Conservation (phyloP, 2,329 filamentous ascomycete genomes). For the Talaromyces verruculosus region DNA sequence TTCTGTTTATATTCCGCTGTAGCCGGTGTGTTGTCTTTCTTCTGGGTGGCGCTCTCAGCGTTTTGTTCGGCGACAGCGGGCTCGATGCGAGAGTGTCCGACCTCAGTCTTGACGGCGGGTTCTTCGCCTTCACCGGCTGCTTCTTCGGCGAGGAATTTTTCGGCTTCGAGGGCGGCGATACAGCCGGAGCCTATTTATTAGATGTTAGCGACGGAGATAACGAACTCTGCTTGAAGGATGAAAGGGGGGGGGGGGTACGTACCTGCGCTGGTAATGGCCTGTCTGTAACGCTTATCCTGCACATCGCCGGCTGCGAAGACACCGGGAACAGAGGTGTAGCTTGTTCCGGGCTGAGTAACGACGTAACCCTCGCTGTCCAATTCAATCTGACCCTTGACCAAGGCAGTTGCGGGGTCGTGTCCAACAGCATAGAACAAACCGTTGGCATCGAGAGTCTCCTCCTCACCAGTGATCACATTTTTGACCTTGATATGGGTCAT, state of each 20-base stretch:
- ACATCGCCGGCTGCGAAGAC: constrained; percentile 97
- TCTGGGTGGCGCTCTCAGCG: background rate
- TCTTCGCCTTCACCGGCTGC: constrained; percentile 54
- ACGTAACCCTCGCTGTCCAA: constrained; percentile 91
- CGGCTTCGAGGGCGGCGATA: constrained; percentile 91
- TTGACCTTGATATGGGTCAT: constrained; percentile 87
- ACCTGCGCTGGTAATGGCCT: constrained; percentile 97
- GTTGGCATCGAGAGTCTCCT: constrained; percentile 83
- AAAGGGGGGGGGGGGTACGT: constrained; percentile 42
- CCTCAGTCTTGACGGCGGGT: constrained; percentile 44
- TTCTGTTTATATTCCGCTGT: constrained; percentile 62
- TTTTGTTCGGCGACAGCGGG: constrained; percentile 24
- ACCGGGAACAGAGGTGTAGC: constrained; percentile 81
- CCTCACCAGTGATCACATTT: constrained; percentile 71
- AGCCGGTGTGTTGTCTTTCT: constrained; percentile 26
- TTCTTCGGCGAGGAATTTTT: constrained; percentile 82
- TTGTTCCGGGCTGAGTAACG: constrained; percentile 82
- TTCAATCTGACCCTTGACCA: constrained; percentile 87
- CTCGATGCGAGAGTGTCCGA: constrained; percentile 47
- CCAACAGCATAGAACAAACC: constrained; percentile 97
- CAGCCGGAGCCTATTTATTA: constrained; percentile 70
- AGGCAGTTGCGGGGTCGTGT: constrained; percentile 86
- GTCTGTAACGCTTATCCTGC: constrained; percentile 96
- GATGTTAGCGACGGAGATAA: background rate
- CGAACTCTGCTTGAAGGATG: background rate